Percentiles rank a stretch among this genome's conserved stretches.
phyloP scores from a whole-genome alignment of 2,329 filamentous ascomycete genomes.

The Aspergillus sojae region DNA sequence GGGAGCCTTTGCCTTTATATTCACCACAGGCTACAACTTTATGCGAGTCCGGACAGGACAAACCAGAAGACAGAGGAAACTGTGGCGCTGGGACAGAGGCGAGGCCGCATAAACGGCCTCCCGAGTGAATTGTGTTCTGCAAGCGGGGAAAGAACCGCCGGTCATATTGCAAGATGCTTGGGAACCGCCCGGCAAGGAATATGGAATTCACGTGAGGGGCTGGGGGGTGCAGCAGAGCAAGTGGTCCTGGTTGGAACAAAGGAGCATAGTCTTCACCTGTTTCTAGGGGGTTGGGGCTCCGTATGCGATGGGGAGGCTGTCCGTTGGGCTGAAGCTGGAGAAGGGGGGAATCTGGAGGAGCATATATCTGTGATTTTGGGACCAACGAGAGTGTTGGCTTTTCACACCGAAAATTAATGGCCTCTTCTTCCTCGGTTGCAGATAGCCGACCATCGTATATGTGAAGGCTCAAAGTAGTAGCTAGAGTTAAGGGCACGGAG shows the following conservation, averaged over 20 bases:
- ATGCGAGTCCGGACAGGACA: conserved; percentile 55
- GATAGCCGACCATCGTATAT: conserved; percentile 72
- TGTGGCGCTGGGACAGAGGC: conserved; percentile 61
- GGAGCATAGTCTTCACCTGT: conserved; percentile 62
- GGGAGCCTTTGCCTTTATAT: conserved; percentile 86
- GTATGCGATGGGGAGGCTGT: conserved; percentile 39
- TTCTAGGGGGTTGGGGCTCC: conserved; percentile 37
- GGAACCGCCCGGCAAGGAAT: conserved; percentile 85
- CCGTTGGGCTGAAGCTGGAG: conserved; percentile 37
- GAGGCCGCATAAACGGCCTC: conserved; percentile 75
- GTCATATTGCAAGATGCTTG: conserved; percentile 86
- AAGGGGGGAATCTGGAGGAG: conserved; percentile 35
- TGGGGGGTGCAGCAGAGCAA: conserved; percentile 79
- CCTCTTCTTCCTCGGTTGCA: conserved; percentile 36
- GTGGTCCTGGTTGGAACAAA: conserved; percentile 76
- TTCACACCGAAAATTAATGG: conserved; percentile 39
- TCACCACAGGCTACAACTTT: conserved; percentile 82
- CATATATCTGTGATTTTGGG: conserved; percentile 34
- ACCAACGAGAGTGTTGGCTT: conserved; percentile 27
- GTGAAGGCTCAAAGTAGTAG: conserved; percentile 78
- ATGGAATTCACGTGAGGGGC: conserved; percentile 71
- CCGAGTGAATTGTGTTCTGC: conserved; percentile 78
- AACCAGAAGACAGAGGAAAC: conserved; percentile 49
- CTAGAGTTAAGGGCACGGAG: conserved; percentile 75
- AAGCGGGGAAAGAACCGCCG: conserved; percentile 80